Percentiles rank a stretch among this genome's conserved stretches.
These are phyloP conservation scores for Nyssa sinensis DNA, from an alignment of 148 eudicot species.

Conservation along the genomic window DNA sequence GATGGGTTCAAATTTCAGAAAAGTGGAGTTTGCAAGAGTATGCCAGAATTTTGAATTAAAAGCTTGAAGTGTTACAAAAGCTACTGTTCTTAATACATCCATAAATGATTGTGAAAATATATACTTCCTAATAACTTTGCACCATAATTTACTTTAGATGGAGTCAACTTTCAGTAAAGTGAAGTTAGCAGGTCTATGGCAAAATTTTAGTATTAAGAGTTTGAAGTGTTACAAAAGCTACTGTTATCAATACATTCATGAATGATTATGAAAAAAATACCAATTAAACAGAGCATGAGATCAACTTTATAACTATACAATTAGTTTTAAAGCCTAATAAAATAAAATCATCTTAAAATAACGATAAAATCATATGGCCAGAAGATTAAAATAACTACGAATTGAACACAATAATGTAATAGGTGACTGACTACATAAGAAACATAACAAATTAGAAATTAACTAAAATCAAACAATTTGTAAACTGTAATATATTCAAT, in stretches of 20 bases:
- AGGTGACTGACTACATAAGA: not conserved
- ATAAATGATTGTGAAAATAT: not conserved
- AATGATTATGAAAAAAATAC: not conserved
- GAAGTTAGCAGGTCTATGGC: not conserved
- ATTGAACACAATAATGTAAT: too few species aligned
- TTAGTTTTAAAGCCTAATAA: not conserved
- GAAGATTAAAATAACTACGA: too few species aligned
- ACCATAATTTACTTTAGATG: not conserved
- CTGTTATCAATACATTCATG: not conserved
- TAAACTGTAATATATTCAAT: not conserved
- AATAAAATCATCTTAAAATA: not conserved
- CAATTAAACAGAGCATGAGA: not conserved
- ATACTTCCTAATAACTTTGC: constrained; percentile 1
- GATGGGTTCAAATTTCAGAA: not conserved
- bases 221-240: not conserved
- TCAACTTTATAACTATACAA: not conserved
- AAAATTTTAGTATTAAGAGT: not conserved
- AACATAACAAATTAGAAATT: not conserved
- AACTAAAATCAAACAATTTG: not conserved
- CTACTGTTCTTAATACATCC: not conserved
- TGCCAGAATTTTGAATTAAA: not conserved
- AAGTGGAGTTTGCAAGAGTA: constrained; percentile 1
- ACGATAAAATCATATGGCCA: too few species aligned
- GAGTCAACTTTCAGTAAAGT: not conserved
- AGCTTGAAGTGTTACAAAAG: not conserved